Base-by-base conservation (phyloP, 208 protist genomes). In the Acanthamoeba triangularis region DNA sequence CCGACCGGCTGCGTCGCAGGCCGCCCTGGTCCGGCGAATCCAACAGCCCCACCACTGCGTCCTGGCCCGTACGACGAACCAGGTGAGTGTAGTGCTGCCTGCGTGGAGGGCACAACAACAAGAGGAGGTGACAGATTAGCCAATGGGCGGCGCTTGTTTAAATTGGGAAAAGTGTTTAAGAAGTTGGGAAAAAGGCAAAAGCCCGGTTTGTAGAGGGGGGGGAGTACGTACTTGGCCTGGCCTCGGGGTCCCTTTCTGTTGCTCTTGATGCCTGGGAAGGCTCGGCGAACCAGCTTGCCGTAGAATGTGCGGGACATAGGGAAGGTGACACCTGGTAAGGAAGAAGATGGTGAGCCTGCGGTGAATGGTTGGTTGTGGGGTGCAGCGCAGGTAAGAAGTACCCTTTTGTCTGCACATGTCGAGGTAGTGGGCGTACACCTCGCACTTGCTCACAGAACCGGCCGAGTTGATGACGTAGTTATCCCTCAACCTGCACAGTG, bases 191-290 rank as follows among this genome's bases (percentile, higher is more conserved):
- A 54, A 18, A 54, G 49, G 49, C 7, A 54, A 54, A 8, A 18
- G 23, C 35, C 13, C 30, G 7, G 10, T 25, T 16, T 49, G 78
- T 4, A 61, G 8, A 10, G 76, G 20, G 37, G 37, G 37, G 37
- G 37, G 37, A 3, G 37, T 41, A 84, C 33, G 67, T 94, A 63
- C 90, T 80, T 94, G 61, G 90, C 90, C 10, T 82, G 47, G 6
- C 90, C 90, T 5, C 90, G 8, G 33, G 90, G 90, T 0, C 90
- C 90, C 63, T 82, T 74, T n/a, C 90, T 23, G 67, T 47, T 82
- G 90, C 67, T 82, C 67, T 59, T 82, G 61, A 94, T 82, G 41
- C 65, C 90, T 1, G 56, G 63, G 25, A 76, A 94, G 33, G 90
- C 90, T 20, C 47, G 6, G 7, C 69, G 90, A 25, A 94, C 63